Evolutionary conservation across 805 yeast genomes (phyloP), one percentile per base, ranked within the genome.

Genomic region (Wickerhamiella azyma): DNA sequence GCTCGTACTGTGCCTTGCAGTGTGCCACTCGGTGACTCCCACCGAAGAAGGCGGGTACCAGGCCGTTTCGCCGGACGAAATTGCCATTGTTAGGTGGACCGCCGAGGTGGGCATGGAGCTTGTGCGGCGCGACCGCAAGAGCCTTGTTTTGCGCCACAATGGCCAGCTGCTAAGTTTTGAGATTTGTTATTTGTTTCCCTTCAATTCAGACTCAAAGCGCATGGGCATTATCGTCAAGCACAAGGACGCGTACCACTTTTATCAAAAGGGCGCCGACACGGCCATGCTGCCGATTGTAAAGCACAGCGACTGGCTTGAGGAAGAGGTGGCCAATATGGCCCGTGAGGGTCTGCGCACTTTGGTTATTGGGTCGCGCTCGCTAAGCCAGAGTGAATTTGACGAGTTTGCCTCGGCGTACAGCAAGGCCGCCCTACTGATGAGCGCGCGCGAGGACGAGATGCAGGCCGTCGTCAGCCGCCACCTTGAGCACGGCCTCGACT

Each of bases 11-110:
- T 83, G 96, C 1, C 68, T 92, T 43, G 94, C 97, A 0, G 67
- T 89, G n/a, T 92, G 99, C 62, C 99, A 92, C 62, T 86, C 86
- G 54, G 99, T 92, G 26, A 94, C 98, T 0, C 99, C 99, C 1
- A 78, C 94, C 0, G 74, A 83, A 24, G 77, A 69, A 48, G 61
- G 79, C 13, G 74, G 85, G 2, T 92, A 88, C 60, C 99, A 92
- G 64, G 98, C 98, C 0, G 96, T 97, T 0, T 88, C 96, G 0
- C 99, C 99, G 0, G 99, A 92, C 67, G 99, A 92, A 61, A 79
- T 92, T 54, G 98, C 99, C 26, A 92, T 92, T 52, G 97, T 92
- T 16, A 81, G 81, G 57, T 92, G 85, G 66, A 84, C 96, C 0
- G 94, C 85, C 52, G 61, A 68, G 2, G 89, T 88, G 26, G 99